Evolutionary conservation across 2,329 filamentous ascomycete genomes (phyloP).

Genomic region (Arthroderma uncinatum): DNA sequence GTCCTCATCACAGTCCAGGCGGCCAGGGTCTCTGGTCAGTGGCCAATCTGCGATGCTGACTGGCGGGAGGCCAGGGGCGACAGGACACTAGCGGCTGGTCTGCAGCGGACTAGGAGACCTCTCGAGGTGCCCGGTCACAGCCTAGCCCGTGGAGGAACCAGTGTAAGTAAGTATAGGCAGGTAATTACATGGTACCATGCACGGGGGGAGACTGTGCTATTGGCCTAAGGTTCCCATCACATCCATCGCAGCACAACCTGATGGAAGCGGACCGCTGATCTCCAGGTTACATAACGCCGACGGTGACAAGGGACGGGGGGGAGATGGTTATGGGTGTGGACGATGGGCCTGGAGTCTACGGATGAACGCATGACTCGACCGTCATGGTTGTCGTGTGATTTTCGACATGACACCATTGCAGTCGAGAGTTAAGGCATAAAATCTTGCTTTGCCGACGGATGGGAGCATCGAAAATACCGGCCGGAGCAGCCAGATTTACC

Average conservation of each 20-base stretch:
- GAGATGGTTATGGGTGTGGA: neutral
- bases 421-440: neutral
- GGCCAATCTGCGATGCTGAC: neutral
- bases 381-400: constrained; percentile 1
- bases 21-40: constrained; percentile 1
- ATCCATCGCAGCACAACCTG: neutral
- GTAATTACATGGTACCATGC: neutral
- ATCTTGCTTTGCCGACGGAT: too few species aligned
- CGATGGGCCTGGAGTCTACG: neutral
- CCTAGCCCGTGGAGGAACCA: neutral
- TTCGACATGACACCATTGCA: neutral
- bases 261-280: neutral
- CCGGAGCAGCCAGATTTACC: neutral
- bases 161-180: neutral
- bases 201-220: neutral
- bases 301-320: neutral
- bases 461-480: too few species aligned
- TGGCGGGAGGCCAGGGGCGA: neutral
- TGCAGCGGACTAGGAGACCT: neutral
- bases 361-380: neutral
- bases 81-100: constrained; percentile 1
- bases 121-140: neutral
- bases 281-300: neutral
- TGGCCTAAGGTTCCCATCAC: neutral
- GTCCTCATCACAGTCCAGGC: neutral